Percentiles rank a stretch among this genome's conserved stretches.
phyloP scores from a whole-genome alignment of 1,284 basidiomycete genomes.

The Farysia itapuensis region DNA sequence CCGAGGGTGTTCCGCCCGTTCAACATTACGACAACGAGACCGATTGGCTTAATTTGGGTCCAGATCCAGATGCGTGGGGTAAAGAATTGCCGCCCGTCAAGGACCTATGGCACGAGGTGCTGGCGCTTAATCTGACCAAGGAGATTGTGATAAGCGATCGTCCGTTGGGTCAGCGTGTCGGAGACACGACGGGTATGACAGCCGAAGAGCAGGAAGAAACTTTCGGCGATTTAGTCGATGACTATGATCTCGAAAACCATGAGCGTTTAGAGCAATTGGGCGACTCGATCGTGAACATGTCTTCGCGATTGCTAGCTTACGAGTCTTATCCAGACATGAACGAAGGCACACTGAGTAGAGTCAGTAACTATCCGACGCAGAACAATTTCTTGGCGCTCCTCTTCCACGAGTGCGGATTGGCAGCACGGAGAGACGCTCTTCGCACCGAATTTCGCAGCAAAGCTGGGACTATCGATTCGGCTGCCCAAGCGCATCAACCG shows the following conservation, averaged over 20 bases:
- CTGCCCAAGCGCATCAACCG: not conserved
- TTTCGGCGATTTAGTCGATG: constrained; percentile 23
- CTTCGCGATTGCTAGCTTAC: constrained; percentile 29
- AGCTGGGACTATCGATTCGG: not conserved
- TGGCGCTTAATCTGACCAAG: constrained; percentile 23
- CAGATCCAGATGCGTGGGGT: constrained; percentile 30
- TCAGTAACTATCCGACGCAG: constrained; percentile 37
- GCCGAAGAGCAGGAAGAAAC: constrained; percentile 1
- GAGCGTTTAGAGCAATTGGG: constrained; percentile 37
- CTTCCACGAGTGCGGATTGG: constrained; percentile 28
- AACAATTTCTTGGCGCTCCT: constrained; percentile 36
- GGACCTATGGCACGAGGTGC: constrained; percentile 34
- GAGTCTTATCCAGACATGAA: constrained; percentile 31
- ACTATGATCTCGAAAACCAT: constrained; percentile 38
- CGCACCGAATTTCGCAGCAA: constrained; percentile 6
- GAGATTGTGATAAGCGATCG: constrained; percentile 5
- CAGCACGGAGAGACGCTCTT: constrained; percentile 9
- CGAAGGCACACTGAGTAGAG: constrained; percentile 23
- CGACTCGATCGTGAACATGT: constrained; percentile 43
- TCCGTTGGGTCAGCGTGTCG: not conserved
- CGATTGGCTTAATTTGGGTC: constrained; percentile 29
- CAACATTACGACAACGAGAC: constrained; percentile 9
- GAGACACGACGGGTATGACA: not conserved
- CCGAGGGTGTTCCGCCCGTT: constrained; percentile 22
- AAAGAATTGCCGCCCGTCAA: constrained; percentile 24